Conservation (phyloP, 140 eudicot genomes). For the Bidens hawaiensis region DNA sequence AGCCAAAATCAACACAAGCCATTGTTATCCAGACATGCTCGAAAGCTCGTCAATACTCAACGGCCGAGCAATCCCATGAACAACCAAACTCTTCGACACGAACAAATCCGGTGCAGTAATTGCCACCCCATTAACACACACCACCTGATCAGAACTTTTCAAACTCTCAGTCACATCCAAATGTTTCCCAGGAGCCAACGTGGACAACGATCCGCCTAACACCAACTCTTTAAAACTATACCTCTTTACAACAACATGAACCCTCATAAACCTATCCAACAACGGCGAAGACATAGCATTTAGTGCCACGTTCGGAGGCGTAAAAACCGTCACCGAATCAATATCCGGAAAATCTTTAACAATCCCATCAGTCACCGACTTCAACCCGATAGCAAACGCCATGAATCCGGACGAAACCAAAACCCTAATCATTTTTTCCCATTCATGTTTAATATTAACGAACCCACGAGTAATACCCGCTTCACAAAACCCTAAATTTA, state of each 20-base stretch:
- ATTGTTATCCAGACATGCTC: constrained; percentile 14
- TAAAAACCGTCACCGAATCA: constrained; percentile 43
- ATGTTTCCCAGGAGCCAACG: constrained; percentile 33
- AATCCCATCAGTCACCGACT: constrained; percentile 50
- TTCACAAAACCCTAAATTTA: constrained; percentile 35
- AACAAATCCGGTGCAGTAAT: constrained; percentile 45
- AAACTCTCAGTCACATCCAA: constrained; percentile 30
- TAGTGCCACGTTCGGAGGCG: no score
- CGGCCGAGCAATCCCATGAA: constrained; percentile 58
- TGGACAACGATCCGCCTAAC: constrained; percentile 30
- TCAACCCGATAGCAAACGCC: constrained; percentile 58
- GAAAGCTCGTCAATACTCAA: constrained; percentile 38
- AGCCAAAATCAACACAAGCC: no score
- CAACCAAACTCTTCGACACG: constrained; percentile 28
- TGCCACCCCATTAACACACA: constrained; percentile 47
- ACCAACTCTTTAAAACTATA: constrained; percentile 39
- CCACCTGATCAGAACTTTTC: no score
- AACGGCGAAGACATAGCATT: constrained; percentile 48
- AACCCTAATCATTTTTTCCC: constrained; percentile 36
- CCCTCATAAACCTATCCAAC: constrained; percentile 49
- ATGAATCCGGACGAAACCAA: constrained; percentile 49
- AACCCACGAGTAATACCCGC: background rate
- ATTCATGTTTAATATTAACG: constrained; percentile 28
- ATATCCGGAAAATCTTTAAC: constrained; percentile 40
- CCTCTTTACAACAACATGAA: constrained; percentile 43